phyloP scores from a whole-genome alignment of 225 moss, liverwort and hornwort species.

The Antitrichia curtipendula region DNA sequence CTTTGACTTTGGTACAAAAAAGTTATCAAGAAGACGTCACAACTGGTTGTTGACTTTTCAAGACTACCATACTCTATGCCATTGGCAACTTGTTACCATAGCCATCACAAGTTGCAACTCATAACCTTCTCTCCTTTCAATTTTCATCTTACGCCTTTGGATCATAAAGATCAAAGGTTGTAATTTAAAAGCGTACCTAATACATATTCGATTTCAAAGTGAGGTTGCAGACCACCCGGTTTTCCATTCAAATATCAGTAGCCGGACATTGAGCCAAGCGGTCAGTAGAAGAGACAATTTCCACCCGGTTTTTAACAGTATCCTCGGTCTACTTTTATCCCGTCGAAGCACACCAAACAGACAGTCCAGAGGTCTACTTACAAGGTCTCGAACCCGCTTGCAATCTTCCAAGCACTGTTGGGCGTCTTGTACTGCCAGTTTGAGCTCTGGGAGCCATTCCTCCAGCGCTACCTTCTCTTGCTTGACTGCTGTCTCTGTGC shows the following conservation, averaged over 20 bases:
- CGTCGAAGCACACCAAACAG: no score
- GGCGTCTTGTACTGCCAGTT: slow-evolving; percentile 84
- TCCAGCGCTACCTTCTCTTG: slow-evolving; percentile 82
- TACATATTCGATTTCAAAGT: background rate
- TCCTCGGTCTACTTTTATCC: background rate
- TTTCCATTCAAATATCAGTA: background rate
- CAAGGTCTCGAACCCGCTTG: slow-evolving; percentile 85
- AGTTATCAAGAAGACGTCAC: background rate
- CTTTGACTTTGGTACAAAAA: background rate
- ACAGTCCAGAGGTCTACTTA: slow-evolving; percentile 9
- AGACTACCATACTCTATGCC: no score
- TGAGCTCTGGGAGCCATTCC: slow-evolving; percentile 96
- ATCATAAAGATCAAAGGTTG: no score
- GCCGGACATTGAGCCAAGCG: background rate
- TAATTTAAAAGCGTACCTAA: no score
- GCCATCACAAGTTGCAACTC: no score
- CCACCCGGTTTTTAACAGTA: background rate
- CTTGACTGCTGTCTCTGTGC: slow-evolving; percentile 54
- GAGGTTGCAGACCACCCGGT: background rate
- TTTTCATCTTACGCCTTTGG: no score
- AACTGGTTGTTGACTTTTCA: no score
- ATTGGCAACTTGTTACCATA: no score
- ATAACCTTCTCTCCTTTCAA: no score
- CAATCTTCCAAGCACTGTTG: slow-evolving; percentile 89
- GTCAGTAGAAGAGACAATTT: background rate